Evolutionary conservation across 2,329 filamentous ascomycete species (phyloP).

Genomic region (Aspergillus sojae): DNA sequence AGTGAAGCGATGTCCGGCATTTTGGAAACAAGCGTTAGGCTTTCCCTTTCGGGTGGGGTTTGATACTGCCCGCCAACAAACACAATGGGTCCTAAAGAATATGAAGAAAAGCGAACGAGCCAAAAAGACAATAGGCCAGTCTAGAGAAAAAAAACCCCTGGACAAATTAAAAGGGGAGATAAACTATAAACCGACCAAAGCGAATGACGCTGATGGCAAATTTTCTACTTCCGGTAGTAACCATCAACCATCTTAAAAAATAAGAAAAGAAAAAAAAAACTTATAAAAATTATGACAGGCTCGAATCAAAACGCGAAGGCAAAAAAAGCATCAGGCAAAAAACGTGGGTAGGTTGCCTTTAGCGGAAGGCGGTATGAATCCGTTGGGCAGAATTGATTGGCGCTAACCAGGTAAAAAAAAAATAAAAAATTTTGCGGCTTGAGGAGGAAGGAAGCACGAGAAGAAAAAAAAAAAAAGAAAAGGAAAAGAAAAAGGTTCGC

Average conservation of each 20-base stretch:
- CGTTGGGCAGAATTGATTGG: constrained; percentile 25
- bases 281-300: not conserved
- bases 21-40: constrained; percentile 4
- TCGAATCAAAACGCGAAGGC: constrained; percentile 14
- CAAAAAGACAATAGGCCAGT: not conserved
- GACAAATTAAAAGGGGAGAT: not conserved
- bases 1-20: constrained; percentile 40
- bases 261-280: not conserved
- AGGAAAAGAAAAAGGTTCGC: constrained; percentile 12
- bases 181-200: not conserved
- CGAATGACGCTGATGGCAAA: not conserved
- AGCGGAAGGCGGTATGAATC: constrained; percentile 23
- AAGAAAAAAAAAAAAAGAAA: constrained; percentile 15
- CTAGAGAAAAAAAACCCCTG: not conserved
- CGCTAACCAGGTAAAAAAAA: constrained; percentile 19
- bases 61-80: not conserved
- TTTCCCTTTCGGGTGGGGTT: constrained; percentile 8
- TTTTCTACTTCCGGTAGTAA: not conserved
- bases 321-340: constrained; percentile 15
- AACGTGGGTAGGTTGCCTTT: constrained; percentile 11
- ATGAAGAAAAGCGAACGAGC: not conserved
- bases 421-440: constrained; percentile 26
- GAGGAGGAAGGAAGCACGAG: constrained; percentile 14
- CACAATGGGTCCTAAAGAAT: not conserved
- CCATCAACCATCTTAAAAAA: not conserved